Evolutionary conservation across 2,329 filamentous ascomycete genomes (phyloP).

Genomic region (Colletotrichum viniferum): DNA sequence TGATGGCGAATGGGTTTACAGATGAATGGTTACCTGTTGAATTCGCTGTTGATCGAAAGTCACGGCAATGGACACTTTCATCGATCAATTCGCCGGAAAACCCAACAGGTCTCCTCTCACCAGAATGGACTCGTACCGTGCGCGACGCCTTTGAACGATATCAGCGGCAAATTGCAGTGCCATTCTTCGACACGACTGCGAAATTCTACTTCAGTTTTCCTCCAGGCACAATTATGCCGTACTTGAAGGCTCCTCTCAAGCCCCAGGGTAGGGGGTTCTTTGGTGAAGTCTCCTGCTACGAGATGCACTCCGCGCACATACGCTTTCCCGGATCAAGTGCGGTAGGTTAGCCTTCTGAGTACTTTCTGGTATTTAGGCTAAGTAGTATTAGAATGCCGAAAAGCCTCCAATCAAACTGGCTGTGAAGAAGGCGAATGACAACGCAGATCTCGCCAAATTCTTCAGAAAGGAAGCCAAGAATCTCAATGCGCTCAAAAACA

Average conservation of each 20-base stretch:
- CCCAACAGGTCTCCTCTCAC: neutral
- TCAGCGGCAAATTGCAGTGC: neutral
- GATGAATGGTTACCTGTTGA: neutral
- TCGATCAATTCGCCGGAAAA: neutral
- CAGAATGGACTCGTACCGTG: neutral
- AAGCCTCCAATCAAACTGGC: neutral
- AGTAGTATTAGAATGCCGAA: neutral
- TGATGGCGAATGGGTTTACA: neutral
- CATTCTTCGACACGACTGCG: neutral
- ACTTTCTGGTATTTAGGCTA: neutral
- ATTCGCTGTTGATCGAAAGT: neutral
- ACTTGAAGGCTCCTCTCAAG: neutral
- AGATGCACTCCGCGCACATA: neutral
- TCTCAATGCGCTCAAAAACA: neutral
- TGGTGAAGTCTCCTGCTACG: neutral
- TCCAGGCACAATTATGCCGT: neutral
- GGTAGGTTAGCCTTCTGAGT: neutral
- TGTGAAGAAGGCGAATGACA: neutral
- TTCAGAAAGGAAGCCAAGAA: neutral
- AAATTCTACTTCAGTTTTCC: neutral
- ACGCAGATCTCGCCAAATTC: neutral
- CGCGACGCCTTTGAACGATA: neutral
- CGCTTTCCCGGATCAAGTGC: neutral
- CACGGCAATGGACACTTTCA: neutral
- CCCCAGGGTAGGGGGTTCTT: neutral